Conservation (phyloP, 495 filamentous ascomycete species). For the Darksidea phi region DNA sequence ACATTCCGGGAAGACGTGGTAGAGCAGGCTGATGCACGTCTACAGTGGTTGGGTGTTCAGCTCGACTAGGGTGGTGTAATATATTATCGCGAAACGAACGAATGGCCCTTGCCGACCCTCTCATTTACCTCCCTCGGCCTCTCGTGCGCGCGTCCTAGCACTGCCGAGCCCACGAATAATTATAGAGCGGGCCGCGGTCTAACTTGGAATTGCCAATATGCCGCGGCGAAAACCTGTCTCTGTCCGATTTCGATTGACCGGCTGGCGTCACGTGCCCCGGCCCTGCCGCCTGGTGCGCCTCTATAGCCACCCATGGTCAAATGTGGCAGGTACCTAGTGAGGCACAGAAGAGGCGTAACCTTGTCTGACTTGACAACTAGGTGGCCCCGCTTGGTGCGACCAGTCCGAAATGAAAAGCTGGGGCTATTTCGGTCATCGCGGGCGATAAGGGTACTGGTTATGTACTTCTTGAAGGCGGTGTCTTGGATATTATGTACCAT, state of each 20-base stretch:
- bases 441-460: too few species aligned
- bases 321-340: too few species aligned
- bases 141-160: background rate
- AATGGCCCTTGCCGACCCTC: background rate
- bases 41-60: conserved; percentile 23
- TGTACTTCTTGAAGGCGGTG: too few species aligned
- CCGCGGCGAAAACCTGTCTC: conserved; percentile 1
- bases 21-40: conserved; percentile 11
- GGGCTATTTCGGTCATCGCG: too few species aligned
- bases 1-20: conserved; percentile 17
- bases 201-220: conserved; percentile 15
- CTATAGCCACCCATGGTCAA: too few species aligned
- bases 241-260: background rate
- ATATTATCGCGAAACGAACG: background rate
- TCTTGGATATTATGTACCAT: too few species aligned
- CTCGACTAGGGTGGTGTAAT: conserved; percentile 9
- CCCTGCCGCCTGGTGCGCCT: background rate
- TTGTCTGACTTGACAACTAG: background rate
- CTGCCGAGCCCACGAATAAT: conserved; percentile 10
- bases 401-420: too few species aligned
- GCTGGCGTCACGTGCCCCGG: conserved; percentile 11
- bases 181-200: conserved; percentile 6
- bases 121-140: background rate
- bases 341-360: conserved; percentile 1
- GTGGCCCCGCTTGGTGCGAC: too few species aligned